Conservation (phyloP, 129 eudicot genomes). For the Lactuca saligna region DNA sequence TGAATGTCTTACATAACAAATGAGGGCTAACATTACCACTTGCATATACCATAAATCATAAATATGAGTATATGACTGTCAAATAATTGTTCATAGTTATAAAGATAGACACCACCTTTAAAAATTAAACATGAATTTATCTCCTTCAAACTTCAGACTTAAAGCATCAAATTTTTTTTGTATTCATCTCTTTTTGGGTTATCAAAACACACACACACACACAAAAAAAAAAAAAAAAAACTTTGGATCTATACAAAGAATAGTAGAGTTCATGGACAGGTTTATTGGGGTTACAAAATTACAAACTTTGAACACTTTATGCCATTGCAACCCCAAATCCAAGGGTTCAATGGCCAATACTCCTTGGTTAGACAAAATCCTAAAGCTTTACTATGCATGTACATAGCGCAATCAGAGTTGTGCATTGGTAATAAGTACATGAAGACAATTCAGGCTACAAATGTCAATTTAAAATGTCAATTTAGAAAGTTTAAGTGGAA, state of each 20-base stretch:
- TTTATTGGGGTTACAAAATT: constrained; percentile 19
- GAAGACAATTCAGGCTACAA: neutral
- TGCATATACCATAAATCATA: neutral
- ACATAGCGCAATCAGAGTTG: neutral
- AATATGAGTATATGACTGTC: neutral
- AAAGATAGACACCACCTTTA: too few species aligned
- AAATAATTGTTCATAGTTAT: neutral
- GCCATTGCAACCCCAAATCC: constrained; percentile 15
- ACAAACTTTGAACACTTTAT: constrained; percentile 10
- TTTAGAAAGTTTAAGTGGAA: too few species aligned
- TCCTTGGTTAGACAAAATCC: constrained; percentile 11
- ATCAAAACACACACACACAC: neutral
- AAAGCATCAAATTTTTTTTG: neutral
- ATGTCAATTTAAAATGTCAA: constrained; percentile 1
- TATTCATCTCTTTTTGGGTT: neutral
- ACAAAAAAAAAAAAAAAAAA: neutral
- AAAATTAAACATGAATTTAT: too few species aligned
- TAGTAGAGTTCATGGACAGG: constrained; percentile 14
- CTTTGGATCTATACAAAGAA: constrained; percentile 20
- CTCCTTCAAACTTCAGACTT: neutral
- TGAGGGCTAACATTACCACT: neutral
- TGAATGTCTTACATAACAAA: neutral
- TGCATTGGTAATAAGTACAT: neutral
- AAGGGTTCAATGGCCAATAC: constrained; percentile 12
- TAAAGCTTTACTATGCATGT: neutral